Base-by-base conservation (phyloP, 257 asterid species). In the Solanum boliviense region DNA sequence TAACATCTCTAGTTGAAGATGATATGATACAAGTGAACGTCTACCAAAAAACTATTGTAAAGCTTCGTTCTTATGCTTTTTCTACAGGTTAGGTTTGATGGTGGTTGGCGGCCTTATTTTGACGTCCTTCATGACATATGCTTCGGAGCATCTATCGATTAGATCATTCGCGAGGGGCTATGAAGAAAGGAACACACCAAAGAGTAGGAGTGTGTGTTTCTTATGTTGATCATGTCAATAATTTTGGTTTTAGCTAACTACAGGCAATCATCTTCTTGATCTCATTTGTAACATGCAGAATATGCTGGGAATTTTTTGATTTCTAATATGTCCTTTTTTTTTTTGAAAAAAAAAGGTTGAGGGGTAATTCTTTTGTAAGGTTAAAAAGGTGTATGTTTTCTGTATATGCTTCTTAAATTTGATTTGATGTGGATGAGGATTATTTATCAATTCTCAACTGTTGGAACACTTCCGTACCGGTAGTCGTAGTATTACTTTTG, bases 31-130 rank as follows among this genome's bases (percentile, higher is more conserved):
- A 20, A 73, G 46, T 73, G 82, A 20, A 73, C 9, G 3, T 73
- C 46, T 18, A 73, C 4, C 0, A 10, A 35, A 73, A 73, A 20
- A 34, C 48, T 73, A 4, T 20, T 0, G 29, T 73, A 73, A 73
- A 1, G 18, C 1, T 72, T 18, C 0, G 7, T 72, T 72, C 79
- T 71, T 38, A 31, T 44, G 52, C 21, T 86, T 39, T 62, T 44
- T 87, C 60, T 31, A 84, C 98, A 96, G 99, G 93, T 89, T 96
- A 90, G 98, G 95, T 83, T 88, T 94, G 93, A 94, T 96, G 98
- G 98, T 92, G 44, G 93, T 79, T 20, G 92, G 91, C 13, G 98
- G 98, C 89, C 74, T 96, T 85, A 39, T 93, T 81, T 92, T 96
- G 91, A 95, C 93, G 41, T 93, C 97, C 67, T 96, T 95, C 90